Base-by-base conservation (phyloP, 2,329 filamentous ascomycete genomes). In the Leptographium flavum region DNA sequence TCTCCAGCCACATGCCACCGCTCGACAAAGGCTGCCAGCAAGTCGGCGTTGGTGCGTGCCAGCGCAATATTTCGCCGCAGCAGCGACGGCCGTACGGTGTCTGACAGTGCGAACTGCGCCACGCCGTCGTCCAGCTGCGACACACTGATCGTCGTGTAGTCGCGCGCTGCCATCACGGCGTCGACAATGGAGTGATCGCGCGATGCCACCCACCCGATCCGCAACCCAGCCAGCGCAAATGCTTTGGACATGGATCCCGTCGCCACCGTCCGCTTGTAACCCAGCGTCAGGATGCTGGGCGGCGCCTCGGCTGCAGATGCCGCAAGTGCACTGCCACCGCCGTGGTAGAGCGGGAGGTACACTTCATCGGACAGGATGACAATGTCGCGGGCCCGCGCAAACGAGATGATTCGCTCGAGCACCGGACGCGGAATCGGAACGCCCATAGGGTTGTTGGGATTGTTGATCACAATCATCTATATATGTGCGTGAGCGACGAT, bases 101-200 rank as follows among this genome's bases (percentile, higher is more conserved):
- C 52, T 6, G 74, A 74, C 8, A 94, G 65, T 0, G 87, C 87
- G 56, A 80, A 90, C 25, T 75, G 73, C 2, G 86, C 87, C 11
- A 94, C 69, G 42, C 75, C 73, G 58, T 94, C 85, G 58, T 93
- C 86, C 7, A 94, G 65, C 56, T 81, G 77, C n/a, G 83, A 84
- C 0, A 93, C 85, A 33, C 81, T 83, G 55, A 93, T 93, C 23
- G 83, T 87, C 4, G 85, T 93, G 65, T 92, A 93, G 59, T 92
- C 81, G 35, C 86, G 70, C 2, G 79, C 79, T 14, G 66, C 62
- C 11, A 80, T 76, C 50, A 83, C 69, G 14, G 70, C 66, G 42
- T 79, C 71, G 44, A 90, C 71, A 46, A 93, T 69, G 1, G 65
- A 63, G 5, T 58, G 57, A 58, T 77, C 74, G 23, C 76, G 75